A percentile compares a stretch with the other conserved stretches of the same genome.
phyloP scores from a whole-genome alignment of 208 protist species.

The Leishmania martiniquensis region DNA sequence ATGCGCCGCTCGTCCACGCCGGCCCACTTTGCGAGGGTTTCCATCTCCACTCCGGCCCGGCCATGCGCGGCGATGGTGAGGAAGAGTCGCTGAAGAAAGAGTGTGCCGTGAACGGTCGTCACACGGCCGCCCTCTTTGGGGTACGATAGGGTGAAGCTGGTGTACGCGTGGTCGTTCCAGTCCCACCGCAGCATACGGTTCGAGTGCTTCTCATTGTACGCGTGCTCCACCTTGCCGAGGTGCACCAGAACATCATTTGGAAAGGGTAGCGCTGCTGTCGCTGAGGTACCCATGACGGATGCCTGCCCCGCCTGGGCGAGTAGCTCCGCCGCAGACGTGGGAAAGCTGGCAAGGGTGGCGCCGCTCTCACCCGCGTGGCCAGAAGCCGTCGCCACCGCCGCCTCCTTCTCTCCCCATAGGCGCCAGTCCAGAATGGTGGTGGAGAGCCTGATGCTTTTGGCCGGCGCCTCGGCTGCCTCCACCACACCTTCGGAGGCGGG shows the following conservation, averaged over 20 bases:
- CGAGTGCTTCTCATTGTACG: conserved; percentile 19
- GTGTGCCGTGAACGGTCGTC: conserved; percentile 38
- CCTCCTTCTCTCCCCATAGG: conserved; percentile 28
- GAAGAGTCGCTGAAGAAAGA: conserved; percentile 46
- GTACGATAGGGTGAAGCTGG: conserved; percentile 33
- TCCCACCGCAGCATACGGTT: conserved; percentile 27
- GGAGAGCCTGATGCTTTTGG: conserved; percentile 23
- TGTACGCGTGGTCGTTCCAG: conserved; percentile 35
- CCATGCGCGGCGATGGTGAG: conserved; percentile 37
- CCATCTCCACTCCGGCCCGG: conserved; percentile 24
- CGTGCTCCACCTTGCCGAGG: conserved; percentile 24
- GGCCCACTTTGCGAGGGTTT: conserved; percentile 35
- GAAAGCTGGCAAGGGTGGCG: background rate
- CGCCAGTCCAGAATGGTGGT: conserved; percentile 38
- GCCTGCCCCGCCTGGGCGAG: conserved; percentile 8
- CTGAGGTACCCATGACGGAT: background rate
- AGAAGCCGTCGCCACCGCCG: background rate
- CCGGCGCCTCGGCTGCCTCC: background rate
- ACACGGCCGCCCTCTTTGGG: conserved; percentile 27
- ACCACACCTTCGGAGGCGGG: background rate
- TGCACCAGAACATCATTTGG: conserved; percentile 22
- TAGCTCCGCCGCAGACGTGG: conserved; percentile 7
- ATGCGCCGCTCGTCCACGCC: conserved; percentile 12
- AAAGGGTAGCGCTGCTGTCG: conserved; percentile 32
- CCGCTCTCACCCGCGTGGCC: background rate